Conservation (phyloP, 192 early-diverging fungal species). For the Dissophora ornata region DNA sequence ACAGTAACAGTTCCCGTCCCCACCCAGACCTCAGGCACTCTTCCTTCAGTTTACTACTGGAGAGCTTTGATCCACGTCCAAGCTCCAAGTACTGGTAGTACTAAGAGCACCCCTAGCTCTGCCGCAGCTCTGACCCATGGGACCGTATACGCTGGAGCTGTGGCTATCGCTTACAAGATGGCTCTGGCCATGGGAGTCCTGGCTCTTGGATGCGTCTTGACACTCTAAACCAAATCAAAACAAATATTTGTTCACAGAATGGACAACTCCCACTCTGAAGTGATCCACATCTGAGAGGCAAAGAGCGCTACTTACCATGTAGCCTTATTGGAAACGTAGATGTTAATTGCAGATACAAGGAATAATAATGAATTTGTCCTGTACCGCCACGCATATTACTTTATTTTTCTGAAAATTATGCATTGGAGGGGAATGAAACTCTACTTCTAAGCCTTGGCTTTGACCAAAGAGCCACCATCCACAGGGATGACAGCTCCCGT, state of each 20-base stretch:
- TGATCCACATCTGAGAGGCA: too few relatives aligned
- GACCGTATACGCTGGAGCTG: neutral
- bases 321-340: too few relatives aligned
- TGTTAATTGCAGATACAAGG: too few relatives aligned
- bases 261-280: too few relatives aligned
- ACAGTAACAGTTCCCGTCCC: neutral
- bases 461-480: conserved; percentile 78
- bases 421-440: too few relatives aligned
- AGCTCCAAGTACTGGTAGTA: neutral
- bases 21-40: neutral
- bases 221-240: conserved; percentile 7
- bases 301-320: neutral
- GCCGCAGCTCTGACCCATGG: neutral
- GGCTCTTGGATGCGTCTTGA: conserved; percentile 1
- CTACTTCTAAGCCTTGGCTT: conserved; percentile 62
- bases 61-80: neutral
- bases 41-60: conserved; percentile 17
- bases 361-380: too few relatives aligned
- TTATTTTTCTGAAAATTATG: too few relatives aligned
- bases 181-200: conserved; percentile 12
- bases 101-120: neutral
- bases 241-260: too few relatives aligned
- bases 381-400: too few relatives aligned
- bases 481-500: conserved; percentile 86
- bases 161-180: conserved; percentile 5